Conservation (phyloP, 106 monocot genomes). For the Dendrobium catenatum region DNA sequence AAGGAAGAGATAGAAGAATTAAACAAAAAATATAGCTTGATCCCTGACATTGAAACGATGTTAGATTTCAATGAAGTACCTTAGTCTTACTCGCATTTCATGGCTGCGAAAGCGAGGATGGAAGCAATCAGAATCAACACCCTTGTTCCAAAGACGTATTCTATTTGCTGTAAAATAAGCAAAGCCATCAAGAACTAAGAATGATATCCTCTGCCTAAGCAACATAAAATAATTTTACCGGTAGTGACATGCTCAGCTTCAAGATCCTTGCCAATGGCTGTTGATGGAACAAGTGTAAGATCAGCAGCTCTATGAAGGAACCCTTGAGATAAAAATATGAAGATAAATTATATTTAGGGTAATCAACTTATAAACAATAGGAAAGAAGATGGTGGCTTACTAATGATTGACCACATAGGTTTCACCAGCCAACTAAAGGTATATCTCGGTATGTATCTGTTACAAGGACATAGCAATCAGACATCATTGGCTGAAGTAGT, state of each 20-base stretch:
- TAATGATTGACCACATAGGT: conserved; percentile 87
- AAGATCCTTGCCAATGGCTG: conserved; percentile 74
- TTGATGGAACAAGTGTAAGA: conserved; percentile 84
- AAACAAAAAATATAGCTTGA: not conserved
- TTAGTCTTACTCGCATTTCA: conserved; percentile 79
- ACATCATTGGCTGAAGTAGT: not conserved
- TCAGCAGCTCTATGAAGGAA: conserved; percentile 88
- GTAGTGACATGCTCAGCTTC: conserved; percentile 21
- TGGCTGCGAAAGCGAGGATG: conserved; percentile 56
- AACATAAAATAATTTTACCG: not conserved
- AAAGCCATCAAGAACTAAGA: conserved; percentile 11
- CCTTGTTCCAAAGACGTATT: conserved; percentile 93
- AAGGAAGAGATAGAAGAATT: not conserved
- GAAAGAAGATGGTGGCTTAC: conserved; percentile 27
- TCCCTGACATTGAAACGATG: not conserved
- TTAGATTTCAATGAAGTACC: conserved; percentile 18
- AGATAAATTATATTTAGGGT: conserved; percentile 1
- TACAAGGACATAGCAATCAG: conserved; percentile 3
- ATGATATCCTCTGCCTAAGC: conserved; percentile 21
- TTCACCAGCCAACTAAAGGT: conserved; percentile 94
- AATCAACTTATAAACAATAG: not conserved
- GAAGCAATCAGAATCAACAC: conserved; percentile 89
- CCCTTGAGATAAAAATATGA: conserved; percentile 21
- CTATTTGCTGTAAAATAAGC: conserved; percentile 47
- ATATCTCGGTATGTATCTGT: conserved; percentile 96